Percentiles rank a stretch among this genome's conserved stretches.
Conservation (phyloP, 2,329 filamentous ascomycete species). For the Cytospora piceicola region DNA sequence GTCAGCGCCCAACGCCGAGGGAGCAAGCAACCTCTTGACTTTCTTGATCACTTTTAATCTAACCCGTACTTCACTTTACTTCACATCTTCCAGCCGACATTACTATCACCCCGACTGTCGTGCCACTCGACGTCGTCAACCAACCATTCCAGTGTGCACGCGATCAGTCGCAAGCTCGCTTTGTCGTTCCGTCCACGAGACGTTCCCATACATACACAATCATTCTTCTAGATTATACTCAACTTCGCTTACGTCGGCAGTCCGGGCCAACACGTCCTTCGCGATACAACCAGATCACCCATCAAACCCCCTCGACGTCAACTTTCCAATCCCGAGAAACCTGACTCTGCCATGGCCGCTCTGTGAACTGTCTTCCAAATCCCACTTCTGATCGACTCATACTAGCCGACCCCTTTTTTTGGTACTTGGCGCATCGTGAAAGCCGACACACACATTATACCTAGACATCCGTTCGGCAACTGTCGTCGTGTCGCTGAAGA, state of each 20-base stretch:
- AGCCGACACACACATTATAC: conserved; percentile 18
- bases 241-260: conserved; percentile 19
- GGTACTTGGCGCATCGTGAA: conserved; percentile 23
- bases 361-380: conserved; percentile 24
- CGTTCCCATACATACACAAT: conserved; percentile 18
- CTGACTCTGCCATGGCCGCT: conserved; percentile 25
- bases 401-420: conserved; percentile 12
- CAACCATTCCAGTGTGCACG: conserved; percentile 18
- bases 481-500: conserved; percentile 6
- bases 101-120: not conserved
- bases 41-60: not conserved
- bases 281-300: conserved; percentile 1
- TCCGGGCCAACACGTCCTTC: conserved; percentile 18
- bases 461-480: conserved; percentile 12
- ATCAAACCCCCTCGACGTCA: not conserved
- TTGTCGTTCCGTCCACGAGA: conserved; percentile 1
- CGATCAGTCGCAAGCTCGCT: conserved; percentile 4
- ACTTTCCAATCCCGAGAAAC: conserved; percentile 4
- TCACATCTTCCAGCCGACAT: not conserved
- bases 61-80: not conserved
- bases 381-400: conserved; percentile 7
- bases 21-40: not conserved
- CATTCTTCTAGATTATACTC: conserved; percentile 21
- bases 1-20: not conserved
- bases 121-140: conserved; percentile 6